phyloP scores from a whole-genome alignment of 495 filamentous ascomycete species.

The Neurospora discreta region DNA sequence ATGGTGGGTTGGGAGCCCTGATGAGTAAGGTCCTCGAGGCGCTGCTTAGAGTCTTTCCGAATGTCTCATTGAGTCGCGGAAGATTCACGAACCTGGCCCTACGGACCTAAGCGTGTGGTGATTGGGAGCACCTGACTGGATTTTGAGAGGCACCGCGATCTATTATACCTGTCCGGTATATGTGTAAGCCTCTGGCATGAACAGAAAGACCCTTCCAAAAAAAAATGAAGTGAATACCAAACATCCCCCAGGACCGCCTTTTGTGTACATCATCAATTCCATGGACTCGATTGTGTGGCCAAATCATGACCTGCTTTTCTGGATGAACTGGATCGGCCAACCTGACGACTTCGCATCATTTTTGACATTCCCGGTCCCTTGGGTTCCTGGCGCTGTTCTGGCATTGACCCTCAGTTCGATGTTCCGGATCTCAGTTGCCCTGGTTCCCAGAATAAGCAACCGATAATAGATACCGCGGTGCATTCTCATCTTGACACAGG shows the following conservation, averaged over 20 bases:
- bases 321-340: conserved; percentile 54
- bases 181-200: not conserved
- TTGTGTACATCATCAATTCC: conserved; percentile 33
- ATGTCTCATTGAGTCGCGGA: conserved; percentile 41
- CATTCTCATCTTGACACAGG: conserved; percentile 42
- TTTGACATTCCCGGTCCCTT: conserved; percentile 44
- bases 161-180: conserved; percentile 21
- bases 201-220: not conserved
- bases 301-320: conserved; percentile 36
- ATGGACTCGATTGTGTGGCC: conserved; percentile 37
- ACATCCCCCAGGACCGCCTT: conserved; percentile 33
- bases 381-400: conserved; percentile 57
- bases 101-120: conserved; percentile 26
- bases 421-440: conserved; percentile 45
- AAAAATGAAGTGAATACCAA: not conserved
- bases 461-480: conserved; percentile 16
- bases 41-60: conserved; percentile 39
- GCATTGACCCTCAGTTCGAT: conserved; percentile 45
- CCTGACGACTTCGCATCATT: conserved; percentile 54
- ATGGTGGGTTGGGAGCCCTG: not conserved
- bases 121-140: conserved; percentile 22
- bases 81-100: conserved; percentile 52
- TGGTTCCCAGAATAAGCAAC: conserved; percentile 52
- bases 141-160: conserved; percentile 40
- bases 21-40: not conserved